Evolutionary conservation across 345 rosid genomes (phyloP), one percentile per base, ranked within the genome.

Genomic region (Bruguiera parviflora): DNA sequence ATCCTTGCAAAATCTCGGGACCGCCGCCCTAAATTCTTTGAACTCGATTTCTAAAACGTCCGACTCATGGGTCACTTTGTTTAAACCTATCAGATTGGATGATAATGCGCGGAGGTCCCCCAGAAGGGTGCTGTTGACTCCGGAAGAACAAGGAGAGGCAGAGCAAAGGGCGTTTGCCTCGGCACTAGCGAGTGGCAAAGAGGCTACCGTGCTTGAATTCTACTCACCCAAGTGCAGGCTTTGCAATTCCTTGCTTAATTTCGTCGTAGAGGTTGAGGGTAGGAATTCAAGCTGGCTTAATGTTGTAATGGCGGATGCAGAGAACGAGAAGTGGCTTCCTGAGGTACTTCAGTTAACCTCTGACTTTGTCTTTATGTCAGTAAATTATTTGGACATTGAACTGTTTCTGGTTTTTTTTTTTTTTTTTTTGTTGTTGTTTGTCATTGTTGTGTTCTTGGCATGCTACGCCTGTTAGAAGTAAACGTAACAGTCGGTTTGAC

Each of bases 271-370:
- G 79, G 80, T 90, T 16, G 96, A 92, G 83, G 73, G 75, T 56
- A 81, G 94, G 81, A 92, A 90, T 55, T 84, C 85, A 5, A 80
- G 81, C 57, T 95, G 99, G 99, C 85, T 90, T 20, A 86, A 66
- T 74, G 71, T 95, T 74, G 88, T 88, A 27, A 83, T 90, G 96
- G 98, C 96, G 25, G 97, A 94, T 62, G 97, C 97, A 1, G 96
- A 94, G 87, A 92, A 92, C 37, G 88, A 92, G 69, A 83, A 81
- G 68, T 95, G 99, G 99, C 72, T 95, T 56, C 99, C 99, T 20
- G 98, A 94, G 98, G 97, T 94, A 74, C 33, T 43, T 7, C 37
- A 67, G 49, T 61, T 10, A 4, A 11, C 19, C 18, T 15, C 49
- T 43, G 49, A 43, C 16, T 13, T 13, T 13, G 5, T 43, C 16